Conservation (phyloP, 2,329 filamentous ascomycete species). For the Fusarium longipes region DNA sequence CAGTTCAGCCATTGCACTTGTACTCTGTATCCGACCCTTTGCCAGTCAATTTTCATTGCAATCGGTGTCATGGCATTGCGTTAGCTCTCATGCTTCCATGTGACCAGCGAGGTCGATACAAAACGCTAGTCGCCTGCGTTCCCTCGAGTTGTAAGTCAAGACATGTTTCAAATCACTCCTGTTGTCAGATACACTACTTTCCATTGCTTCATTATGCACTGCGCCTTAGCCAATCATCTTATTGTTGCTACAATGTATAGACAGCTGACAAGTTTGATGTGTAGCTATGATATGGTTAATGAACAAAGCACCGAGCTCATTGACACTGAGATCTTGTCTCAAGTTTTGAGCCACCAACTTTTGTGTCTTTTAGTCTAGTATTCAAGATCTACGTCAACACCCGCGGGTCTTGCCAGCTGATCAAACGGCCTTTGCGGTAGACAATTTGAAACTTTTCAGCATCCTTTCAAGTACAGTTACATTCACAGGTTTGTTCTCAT, state of each 20-base stretch:
- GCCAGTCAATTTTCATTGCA: slow-evolving; percentile 15
- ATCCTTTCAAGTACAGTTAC: not conserved
- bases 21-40: slow-evolving; percentile 10
- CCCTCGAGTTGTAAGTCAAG: slow-evolving; percentile 35
- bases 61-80: slow-evolving; percentile 39
- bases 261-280: slow-evolving; percentile 4
- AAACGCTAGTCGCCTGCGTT: slow-evolving; percentile 27
- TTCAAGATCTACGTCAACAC: slow-evolving; percentile 31
- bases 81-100: slow-evolving; percentile 28
- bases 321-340: slow-evolving; percentile 13
- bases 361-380: not conserved
- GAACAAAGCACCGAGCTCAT: slow-evolving; percentile 9
- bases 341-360: slow-evolving; percentile 2
- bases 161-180: slow-evolving; percentile 28
- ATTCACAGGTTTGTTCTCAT: not conserved
- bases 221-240: not conserved
- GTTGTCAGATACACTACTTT: slow-evolving; percentile 3
- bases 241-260: not conserved
- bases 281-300: slow-evolving; percentile 20
- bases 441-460: not conserved
- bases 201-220: not conserved
- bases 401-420: not conserved
- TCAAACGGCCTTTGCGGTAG: not conserved
- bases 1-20: slow-evolving; percentile 12
- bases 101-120: slow-evolving; percentile 29